Percentiles rank a stretch among this genome's conserved stretches.
Conservation (phyloP, 805 yeast species). For the Isabelozyma rhagii region DNA sequence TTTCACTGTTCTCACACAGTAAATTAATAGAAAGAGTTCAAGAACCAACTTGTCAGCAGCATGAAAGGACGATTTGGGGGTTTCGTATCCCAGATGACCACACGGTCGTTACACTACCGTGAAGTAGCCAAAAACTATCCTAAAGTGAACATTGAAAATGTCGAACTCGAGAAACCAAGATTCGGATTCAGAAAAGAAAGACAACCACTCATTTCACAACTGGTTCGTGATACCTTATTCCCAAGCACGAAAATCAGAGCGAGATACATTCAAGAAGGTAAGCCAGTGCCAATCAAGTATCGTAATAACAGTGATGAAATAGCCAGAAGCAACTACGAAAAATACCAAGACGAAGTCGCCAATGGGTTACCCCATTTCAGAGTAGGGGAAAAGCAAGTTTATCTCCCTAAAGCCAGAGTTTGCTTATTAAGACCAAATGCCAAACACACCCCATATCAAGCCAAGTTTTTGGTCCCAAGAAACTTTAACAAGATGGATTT, state of each 20-base stretch:
- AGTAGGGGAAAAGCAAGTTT: slow-evolving; percentile 72
- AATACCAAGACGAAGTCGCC: slow-evolving; percentile 50
- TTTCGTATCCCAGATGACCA: neutral
- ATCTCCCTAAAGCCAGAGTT: slow-evolving; percentile 82
- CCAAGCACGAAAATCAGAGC: slow-evolving; percentile 34
- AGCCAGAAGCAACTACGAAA: slow-evolving; percentile 36
- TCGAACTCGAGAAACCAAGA: slow-evolving; percentile 34
- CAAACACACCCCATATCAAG: slow-evolving; percentile 96
- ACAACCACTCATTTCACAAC: slow-evolving; percentile 36
- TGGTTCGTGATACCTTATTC: slow-evolving; percentile 38
- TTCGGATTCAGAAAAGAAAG: slow-evolving; percentile 38
- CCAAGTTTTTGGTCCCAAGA: slow-evolving; percentile 91
- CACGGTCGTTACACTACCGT: slow-evolving; percentile 28
- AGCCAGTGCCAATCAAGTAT: slow-evolving; percentile 41
- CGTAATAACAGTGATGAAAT: slow-evolving; percentile 30
- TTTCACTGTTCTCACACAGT: neutral
- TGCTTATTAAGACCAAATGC: slow-evolving; percentile 86
- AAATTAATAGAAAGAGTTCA: neutral
- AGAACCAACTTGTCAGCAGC: neutral
- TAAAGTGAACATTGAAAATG: slow-evolving; percentile 36
- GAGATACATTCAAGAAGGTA: slow-evolving; percentile 33
- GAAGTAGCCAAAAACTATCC: slow-evolving; percentile 33
- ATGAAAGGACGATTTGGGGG: neutral
- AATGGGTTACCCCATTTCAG: slow-evolving; percentile 74
- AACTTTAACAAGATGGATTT: slow-evolving; percentile 91